A percentile compares a stretch with the other conserved stretches of the same genome.
Evolutionary conservation across 2,329 filamentous ascomycete genomes (phyloP).

Genomic region (Fusarium caatingaense): DNA sequence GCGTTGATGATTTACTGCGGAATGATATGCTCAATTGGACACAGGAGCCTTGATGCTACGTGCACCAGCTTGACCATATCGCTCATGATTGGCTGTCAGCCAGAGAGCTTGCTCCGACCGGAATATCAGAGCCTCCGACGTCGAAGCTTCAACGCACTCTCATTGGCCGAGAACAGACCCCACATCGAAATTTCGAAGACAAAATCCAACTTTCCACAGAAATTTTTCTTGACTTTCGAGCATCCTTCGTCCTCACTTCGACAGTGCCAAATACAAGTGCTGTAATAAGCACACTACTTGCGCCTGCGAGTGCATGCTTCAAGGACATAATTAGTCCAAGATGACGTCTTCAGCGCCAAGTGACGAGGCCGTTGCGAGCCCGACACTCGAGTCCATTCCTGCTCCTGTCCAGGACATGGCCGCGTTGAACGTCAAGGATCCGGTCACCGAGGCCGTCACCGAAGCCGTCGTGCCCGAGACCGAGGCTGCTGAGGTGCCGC

Average conservation of each 20-base stretch:
- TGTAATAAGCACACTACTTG: constrained; percentile 35
- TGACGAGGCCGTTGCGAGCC: constrained; percentile 35
- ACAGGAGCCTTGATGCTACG: constrained; percentile 36
- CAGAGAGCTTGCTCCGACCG: constrained; percentile 3
- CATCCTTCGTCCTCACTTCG: constrained; percentile 38
- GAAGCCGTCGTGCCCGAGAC: constrained; percentile 27
- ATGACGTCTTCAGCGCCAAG: constrained; percentile 45
- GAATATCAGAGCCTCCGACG: constrained; percentile 14
- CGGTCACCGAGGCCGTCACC: constrained; percentile 32
- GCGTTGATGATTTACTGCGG: constrained; percentile 19
- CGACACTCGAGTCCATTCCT: constrained; percentile 34
- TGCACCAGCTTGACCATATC: neutral
- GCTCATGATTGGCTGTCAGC: constrained; percentile 36
- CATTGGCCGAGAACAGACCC: neutral
- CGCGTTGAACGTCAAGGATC: constrained; percentile 44
- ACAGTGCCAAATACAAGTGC: constrained; percentile 30
- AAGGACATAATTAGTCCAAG: constrained; percentile 25
- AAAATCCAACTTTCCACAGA: constrained; percentile 39
- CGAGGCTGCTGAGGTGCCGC: constrained; percentile 53
- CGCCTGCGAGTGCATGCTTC: constrained; percentile 44
- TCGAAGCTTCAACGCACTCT: accelerated
- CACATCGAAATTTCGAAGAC: constrained; percentile 39
- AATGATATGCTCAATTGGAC: constrained; percentile 35
- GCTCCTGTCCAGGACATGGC: constrained; percentile 42
- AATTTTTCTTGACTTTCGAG: constrained; percentile 38